These are phyloP conservation scores for Orbilia javanica DNA, from an alignment of 2,329 filamentous ascomycete species.

Conservation along the genomic window DNA sequence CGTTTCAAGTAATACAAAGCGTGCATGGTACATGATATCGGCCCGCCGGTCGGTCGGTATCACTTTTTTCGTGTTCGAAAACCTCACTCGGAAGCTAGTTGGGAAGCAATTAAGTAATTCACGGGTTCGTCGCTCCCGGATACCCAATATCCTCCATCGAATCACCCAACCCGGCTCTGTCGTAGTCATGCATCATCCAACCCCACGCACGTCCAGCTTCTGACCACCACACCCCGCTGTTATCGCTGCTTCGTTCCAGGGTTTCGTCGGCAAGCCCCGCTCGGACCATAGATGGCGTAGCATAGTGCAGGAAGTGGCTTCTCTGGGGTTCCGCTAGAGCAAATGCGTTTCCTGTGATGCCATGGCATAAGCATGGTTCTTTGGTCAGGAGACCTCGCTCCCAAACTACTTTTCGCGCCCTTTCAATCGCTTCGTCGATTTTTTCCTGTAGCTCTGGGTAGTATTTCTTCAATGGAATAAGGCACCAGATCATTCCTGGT, in stretches of 20 bases:
- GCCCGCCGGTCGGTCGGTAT: too few species aligned
- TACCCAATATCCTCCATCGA: conserved; percentile 47
- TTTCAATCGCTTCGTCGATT: conserved; percentile 70
- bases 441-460: conserved; percentile 71
- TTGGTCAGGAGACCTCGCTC: conserved; percentile 73
- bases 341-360: conserved; percentile 75
- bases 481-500: conserved; percentile 73
- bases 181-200: conserved; percentile 65
- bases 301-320: conserved; percentile 73
- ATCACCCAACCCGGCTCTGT: conserved; percentile 36
- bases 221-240: conserved; percentile 69
- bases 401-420: conserved; percentile 71
- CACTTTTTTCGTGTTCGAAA: not conserved
- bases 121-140: conserved; percentile 53
- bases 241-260: conserved; percentile 69
- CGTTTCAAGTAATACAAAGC: conserved; percentile 37
- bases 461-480: conserved; percentile 71
- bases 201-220: conserved; percentile 69
- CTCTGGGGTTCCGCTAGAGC: conserved; percentile 64
- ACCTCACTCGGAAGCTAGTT: not conserved
- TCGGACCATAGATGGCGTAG: conserved; percentile 71
- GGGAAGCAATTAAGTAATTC: not conserved
- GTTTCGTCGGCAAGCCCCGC: conserved; percentile 70
- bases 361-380: conserved; percentile 76
- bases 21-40: conserved; percentile 18